Evolutionary conservation across 257 asterid species (phyloP), one percentile per base, ranked within the genome.

Genomic region (Ligustrum vulgare): DNA sequence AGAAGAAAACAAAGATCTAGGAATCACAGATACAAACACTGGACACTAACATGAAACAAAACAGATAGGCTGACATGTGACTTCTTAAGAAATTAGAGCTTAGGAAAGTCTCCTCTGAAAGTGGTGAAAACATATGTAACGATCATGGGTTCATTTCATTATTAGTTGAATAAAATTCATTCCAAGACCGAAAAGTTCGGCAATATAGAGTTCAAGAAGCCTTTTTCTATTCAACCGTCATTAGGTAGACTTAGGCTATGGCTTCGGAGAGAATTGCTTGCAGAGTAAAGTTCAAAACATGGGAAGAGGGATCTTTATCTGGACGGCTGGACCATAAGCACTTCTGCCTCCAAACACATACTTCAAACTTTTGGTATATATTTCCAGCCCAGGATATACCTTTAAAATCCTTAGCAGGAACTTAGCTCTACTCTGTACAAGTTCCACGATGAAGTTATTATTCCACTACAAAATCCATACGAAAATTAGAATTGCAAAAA

Each of bases 321-420:
- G 89, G n/a, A n/a, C n/a, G n/a, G n/a, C n/a, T n/a, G n/a, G 36
- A 86, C 87, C 87, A 93, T 80, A 78, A 79, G 91, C 79, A 90
- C 97, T 83, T 93, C 96, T 80, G 86, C 87, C 82, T 91, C 97
- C 87, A 87, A 76, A 76, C 96, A 89, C 96, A 91, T 87, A 22
- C 87, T 85, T 91, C 96, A 65, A 91, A 85, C 82, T 89, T 90
- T 60, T 91, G 85, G 64, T 87, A 91, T 74, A 90, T 68, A 70
- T 89, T 88, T 56, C 93, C 97, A 49, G 90, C 92, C 98, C 98
- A 93, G 15, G 86, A 75, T 84, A 89, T 75, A 76, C 92, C 92
- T 82, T 89, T 87, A 74, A 86, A 78, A 79, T 89, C 98, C 97
- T 91, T 91, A 35, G 25, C 76, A 37, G 9, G 34, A 58, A 34